Evolutionary conservation across 2,329 filamentous ascomycete genomes (phyloP).

Genomic region (Verruconis gallopava): DNA sequence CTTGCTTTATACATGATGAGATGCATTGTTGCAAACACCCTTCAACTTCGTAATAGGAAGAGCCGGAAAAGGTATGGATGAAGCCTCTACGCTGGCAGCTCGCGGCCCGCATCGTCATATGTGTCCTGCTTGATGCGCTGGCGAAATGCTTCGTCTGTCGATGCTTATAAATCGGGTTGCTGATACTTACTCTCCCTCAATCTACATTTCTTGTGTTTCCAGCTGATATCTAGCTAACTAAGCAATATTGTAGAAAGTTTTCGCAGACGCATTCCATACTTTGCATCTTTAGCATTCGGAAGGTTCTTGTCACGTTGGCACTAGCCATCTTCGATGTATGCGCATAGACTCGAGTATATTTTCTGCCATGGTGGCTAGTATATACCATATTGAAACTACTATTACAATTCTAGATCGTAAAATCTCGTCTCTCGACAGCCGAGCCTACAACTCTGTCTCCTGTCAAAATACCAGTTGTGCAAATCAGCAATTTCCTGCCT

Average conservation of each 20-base stretch:
- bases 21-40: conserved; percentile 13
- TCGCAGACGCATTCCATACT: no score
- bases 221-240: not conserved
- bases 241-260: not conserved
- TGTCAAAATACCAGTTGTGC: conserved; percentile 81
- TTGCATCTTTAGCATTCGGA: no score
- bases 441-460: conserved; percentile 81
- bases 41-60: conserved; percentile 31
- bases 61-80: conserved; percentile 40
- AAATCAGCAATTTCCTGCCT: conserved; percentile 75
- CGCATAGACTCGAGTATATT: not conserved
- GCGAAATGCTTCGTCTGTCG: conserved; percentile 12
- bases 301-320: no score
- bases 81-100: not conserved
- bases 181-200: not conserved
- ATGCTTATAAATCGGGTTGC: conserved; percentile 11
- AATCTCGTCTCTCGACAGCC: conserved; percentile 55
- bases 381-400: not conserved
- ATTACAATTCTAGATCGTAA: conserved; percentile 12
- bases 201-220: not conserved
- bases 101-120: not conserved
- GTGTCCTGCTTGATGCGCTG: not conserved
- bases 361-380: not conserved
- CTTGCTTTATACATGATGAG: not conserved
- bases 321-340: not conserved